phyloP scores from a whole-genome alignment of 257 asterid species.

The Solanum appendiculatum region DNA sequence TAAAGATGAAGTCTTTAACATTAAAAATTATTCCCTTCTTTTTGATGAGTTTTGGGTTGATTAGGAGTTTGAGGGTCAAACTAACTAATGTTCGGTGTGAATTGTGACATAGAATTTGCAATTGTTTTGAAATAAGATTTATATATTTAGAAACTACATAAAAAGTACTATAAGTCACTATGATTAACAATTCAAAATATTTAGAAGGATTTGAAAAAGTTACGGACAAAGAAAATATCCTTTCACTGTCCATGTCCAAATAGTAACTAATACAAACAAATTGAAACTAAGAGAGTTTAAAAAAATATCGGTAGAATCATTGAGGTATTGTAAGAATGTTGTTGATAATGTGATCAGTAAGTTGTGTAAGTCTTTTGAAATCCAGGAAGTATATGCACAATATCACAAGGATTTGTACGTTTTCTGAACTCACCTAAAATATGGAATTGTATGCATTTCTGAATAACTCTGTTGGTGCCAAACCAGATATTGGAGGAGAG shows the following conservation, averaged over 20 bases:
- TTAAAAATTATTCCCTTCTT: background rate
- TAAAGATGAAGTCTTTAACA: background rate
- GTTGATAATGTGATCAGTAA: background rate
- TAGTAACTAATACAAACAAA: background rate
- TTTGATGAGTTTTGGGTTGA: background rate
- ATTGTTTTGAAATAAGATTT: too few relatives aligned
- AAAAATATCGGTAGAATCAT: background rate
- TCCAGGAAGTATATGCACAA: background rate
- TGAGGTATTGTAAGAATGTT: background rate
- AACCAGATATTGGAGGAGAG: background rate
- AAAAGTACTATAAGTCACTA: background rate
- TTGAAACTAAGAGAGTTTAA: background rate
- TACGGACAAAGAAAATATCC: background rate
- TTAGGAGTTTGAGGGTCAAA: background rate
- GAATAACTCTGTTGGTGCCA: background rate
- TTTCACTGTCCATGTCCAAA: background rate
- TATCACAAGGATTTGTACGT: background rate
- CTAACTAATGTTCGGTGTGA: background rate
- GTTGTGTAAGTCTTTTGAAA: background rate
- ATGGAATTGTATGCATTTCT: background rate
- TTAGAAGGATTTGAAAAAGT: background rate
- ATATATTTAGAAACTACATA: background rate
- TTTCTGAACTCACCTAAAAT: background rate
- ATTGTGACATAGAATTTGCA: too few relatives aligned
- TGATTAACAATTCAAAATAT: background rate